phyloP scores from a whole-genome alignment of 2,329 filamentous ascomycete genomes.

The Aspergillus candidus region DNA sequence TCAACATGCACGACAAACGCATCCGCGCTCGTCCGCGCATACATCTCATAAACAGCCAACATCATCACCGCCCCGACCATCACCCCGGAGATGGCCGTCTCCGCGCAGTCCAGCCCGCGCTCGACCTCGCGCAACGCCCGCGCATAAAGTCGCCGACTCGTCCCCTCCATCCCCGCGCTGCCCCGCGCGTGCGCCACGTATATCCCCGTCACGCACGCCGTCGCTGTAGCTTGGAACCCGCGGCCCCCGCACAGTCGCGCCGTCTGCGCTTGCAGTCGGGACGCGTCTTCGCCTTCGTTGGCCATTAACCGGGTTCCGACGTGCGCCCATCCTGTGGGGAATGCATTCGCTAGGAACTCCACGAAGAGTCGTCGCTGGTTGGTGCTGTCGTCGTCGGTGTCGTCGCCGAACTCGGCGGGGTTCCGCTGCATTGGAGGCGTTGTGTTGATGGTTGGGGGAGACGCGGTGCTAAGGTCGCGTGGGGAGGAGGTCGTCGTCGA shows the following conservation, averaged over 20 bases:
- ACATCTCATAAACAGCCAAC: constrained; percentile 37
- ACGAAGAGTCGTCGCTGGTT: too few relatives aligned
- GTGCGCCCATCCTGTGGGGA: too few relatives aligned
- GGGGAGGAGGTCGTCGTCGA: not conserved
- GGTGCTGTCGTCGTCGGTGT: too few relatives aligned
- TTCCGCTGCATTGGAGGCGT: not conserved
- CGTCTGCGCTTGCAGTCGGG: too few relatives aligned
- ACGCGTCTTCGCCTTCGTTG: too few relatives aligned
- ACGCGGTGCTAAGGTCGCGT: not conserved
- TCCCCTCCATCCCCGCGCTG: constrained; percentile 16
- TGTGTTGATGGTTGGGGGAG: constrained; percentile 1
- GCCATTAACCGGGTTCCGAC: too few relatives aligned
- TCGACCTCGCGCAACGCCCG: constrained; percentile 27
- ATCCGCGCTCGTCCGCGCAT: constrained; percentile 30
- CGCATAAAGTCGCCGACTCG: constrained; percentile 27
- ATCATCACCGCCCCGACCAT: constrained; percentile 33
- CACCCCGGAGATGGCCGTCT: constrained; percentile 25
- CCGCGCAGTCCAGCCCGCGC: constrained; percentile 20
- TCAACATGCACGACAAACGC: constrained; percentile 35
- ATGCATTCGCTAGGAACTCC: too few relatives aligned
- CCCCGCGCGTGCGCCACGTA: constrained; percentile 22
- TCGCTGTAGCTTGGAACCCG: constrained; percentile 19
- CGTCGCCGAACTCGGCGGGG: too few relatives aligned
- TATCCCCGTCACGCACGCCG: constrained; percentile 23
- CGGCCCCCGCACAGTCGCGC: too few relatives aligned